Conservation (phyloP, 129 eudicot species). For the Tanacetum coccineum region DNA sequence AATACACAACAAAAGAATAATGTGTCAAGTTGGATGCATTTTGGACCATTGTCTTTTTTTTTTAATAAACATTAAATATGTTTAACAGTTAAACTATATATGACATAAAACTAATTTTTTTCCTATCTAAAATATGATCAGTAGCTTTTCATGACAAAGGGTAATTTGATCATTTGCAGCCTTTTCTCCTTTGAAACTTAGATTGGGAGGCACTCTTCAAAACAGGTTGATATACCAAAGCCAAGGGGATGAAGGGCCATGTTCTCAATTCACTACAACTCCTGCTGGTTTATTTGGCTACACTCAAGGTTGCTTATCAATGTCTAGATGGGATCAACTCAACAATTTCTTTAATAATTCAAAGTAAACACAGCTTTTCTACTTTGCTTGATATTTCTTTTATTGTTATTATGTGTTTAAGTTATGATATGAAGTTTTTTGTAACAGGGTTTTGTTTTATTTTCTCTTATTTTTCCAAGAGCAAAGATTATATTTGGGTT, state of each 20-base stretch:
- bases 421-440: conserved; percentile 26
- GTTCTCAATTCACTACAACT: conserved; percentile 39
- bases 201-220: conserved; percentile 95
- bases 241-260: conserved; percentile 36
- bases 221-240: conserved; percentile 63
- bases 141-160: neutral
- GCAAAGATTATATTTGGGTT: conserved; percentile 65
- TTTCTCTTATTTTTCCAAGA: conserved; percentile 38
- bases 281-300: conserved; percentile 47
- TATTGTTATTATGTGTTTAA: neutral
- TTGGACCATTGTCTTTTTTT: too few species aligned
- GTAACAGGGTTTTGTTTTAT: conserved; percentile 36
- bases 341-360: conserved; percentile 56
- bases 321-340: conserved; percentile 86
- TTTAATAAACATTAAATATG: too few species aligned
- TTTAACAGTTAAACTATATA: too few species aligned
- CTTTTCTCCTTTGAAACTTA: conserved; percentile 79
- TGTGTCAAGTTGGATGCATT: too few species aligned
- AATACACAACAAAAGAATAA: too few species aligned
- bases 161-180: conserved; percentile 47
- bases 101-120: neutral
- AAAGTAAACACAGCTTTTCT: conserved; percentile 39
- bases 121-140: neutral
- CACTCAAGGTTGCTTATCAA: conserved; percentile 67
- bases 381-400: neutral